Evolutionary conservation across 148 eudicot species (phyloP).

Genomic region (Arbutus unedo): DNA sequence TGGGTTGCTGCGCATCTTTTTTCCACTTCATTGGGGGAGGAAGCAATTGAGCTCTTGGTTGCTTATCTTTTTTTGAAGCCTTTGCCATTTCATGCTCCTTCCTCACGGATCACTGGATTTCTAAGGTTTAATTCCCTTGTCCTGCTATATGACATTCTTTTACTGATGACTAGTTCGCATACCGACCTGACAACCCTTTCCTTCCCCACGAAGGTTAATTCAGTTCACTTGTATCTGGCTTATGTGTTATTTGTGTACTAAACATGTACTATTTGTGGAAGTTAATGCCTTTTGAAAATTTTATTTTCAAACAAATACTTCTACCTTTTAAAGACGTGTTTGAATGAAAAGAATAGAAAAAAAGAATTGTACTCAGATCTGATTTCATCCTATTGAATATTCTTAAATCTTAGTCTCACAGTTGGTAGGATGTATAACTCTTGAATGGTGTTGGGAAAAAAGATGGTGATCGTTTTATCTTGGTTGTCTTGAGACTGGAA

Average conservation of each 20-base stretch:
- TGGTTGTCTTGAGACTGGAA: conserved; percentile 1
- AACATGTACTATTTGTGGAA: background rate
- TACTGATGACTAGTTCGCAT: background rate
- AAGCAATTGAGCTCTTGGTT: conserved; percentile 80
- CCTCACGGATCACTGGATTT: conserved; percentile 78
- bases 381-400: background rate
- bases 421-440: background rate
- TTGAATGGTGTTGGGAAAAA: background rate
- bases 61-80: conserved; percentile 79
- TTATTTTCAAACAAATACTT: no score
- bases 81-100: conserved; percentile 68
- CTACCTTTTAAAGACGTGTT: background rate
- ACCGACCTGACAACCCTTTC: background rate
- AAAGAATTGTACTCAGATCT: background rate
- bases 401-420: background rate
- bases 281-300: background rate
- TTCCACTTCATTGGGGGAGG: conserved; percentile 66
- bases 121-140: conserved; percentile 46
- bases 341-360: background rate
- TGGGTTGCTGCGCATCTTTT: conserved; percentile 94
- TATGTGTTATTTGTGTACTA: background rate
- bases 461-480: background rate
- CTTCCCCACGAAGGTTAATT: conserved; percentile 1
- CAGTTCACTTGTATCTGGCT: background rate
- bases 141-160: background rate